Percentiles rank a stretch among this genome's conserved stretches.
These are phyloP conservation scores for Ceratocystis colombiana DNA, from an alignment of 2,329 filamentous ascomycete species.

Conservation along the genomic window DNA sequence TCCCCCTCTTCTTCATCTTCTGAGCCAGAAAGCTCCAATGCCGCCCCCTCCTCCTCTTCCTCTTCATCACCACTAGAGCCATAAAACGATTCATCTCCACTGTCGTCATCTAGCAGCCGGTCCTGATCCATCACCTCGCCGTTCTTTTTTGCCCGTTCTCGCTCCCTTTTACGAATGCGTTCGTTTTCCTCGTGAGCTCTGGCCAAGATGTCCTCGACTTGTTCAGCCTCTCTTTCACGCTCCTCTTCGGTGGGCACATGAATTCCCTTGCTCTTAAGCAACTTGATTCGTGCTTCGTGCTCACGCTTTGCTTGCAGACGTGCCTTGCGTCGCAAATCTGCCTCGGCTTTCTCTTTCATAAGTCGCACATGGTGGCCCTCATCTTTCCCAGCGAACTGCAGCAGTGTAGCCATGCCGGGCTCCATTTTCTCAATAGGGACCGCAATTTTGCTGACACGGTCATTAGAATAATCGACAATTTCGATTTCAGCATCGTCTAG, in stretches of 20 bases:
- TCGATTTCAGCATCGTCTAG: conserved; percentile 51
- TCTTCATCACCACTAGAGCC: conserved; percentile 35
- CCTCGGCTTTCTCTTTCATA: conserved; percentile 49
- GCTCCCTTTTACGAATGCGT: conserved; percentile 67
- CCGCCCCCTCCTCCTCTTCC: conserved; percentile 33
- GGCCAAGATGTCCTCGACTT: conserved; percentile 80
- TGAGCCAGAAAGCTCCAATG: conserved; percentile 39
- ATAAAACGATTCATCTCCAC: conserved; percentile 44
- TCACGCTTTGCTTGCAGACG: conserved; percentile 70
- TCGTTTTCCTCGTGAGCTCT: conserved; percentile 72
- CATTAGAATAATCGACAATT: conserved; percentile 44
- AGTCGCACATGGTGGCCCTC: conserved; percentile 33
- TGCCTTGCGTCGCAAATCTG: conserved; percentile 58
- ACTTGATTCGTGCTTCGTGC: conserved; percentile 64
- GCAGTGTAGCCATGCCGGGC: conserved; percentile 51
- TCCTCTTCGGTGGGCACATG: conserved; percentile 78
- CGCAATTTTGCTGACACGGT: conserved; percentile 28
- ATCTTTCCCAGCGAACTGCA: conserved; percentile 26
- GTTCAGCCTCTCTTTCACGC: conserved; percentile 66
- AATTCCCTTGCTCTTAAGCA: conserved; percentile 69
- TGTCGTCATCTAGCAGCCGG: conserved; percentile 47
- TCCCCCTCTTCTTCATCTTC: conserved; percentile 35
- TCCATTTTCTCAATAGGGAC: conserved; percentile 30
- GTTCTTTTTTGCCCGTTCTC: conserved; percentile 53
- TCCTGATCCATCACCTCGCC: conserved; percentile 41